These are phyloP conservation scores for Ilyonectria robusta DNA, from an alignment of 2,329 filamentous ascomycete genomes.

Conservation along the genomic window DNA sequence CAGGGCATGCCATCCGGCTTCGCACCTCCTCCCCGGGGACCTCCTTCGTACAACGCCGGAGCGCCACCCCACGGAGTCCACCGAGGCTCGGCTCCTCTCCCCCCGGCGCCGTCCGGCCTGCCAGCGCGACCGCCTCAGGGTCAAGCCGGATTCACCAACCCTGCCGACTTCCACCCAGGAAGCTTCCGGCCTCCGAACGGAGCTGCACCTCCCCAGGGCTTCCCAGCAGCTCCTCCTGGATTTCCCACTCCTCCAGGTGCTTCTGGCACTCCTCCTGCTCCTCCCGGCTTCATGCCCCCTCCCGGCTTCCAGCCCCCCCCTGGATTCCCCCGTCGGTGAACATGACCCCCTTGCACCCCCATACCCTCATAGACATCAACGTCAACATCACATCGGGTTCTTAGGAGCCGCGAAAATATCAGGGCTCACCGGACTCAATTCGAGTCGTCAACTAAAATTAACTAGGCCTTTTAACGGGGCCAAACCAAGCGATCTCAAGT, in stretches of 20 bases:
- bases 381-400: slow-evolving; percentile 12
- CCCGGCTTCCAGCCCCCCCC: slow-evolving; percentile 64
- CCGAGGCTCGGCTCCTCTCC: slow-evolving; percentile 56
- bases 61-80: slow-evolving; percentile 45
- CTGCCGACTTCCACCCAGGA: slow-evolving; percentile 64
- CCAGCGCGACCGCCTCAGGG: slow-evolving; percentile 65
- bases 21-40: slow-evolving; percentile 53
- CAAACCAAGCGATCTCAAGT: slow-evolving; percentile 22
- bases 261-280: slow-evolving; percentile 54
- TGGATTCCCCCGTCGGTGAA: slow-evolving; percentile 57
- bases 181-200: slow-evolving; percentile 57
- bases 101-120: slow-evolving; percentile 65
- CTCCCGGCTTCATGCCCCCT: slow-evolving; percentile 59
- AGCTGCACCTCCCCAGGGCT: slow-evolving; percentile 56
- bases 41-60: slow-evolving; percentile 52
- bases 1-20: slow-evolving; percentile 56
- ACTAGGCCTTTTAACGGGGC: slow-evolving; percentile 13
- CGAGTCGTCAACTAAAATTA: slow-evolving; percentile 22
- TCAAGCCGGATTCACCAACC: slow-evolving; percentile 61
- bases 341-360: background rate
- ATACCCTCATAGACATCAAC: slow-evolving; percentile 29
- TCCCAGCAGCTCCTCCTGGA: slow-evolving; percentile 56
- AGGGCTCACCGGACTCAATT: slow-evolving; percentile 22
- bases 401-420: slow-evolving; percentile 5
- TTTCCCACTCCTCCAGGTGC: slow-evolving; percentile 56